phyloP scores from a whole-genome alignment of 2,329 filamentous ascomycete genomes.

The Colletotrichum siamense region DNA sequence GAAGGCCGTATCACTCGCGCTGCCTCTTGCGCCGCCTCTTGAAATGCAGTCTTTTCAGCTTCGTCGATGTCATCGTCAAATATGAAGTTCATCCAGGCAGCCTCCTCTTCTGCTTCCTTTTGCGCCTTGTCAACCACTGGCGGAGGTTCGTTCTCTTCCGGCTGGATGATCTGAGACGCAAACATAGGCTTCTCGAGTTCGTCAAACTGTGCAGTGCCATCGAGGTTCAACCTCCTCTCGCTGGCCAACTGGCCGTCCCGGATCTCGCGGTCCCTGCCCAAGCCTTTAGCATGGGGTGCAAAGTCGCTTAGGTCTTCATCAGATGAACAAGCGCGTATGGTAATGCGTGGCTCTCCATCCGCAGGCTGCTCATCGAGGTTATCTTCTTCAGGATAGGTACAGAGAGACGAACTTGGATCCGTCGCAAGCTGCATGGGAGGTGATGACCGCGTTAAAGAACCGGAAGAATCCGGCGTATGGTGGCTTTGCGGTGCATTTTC shows the following conservation, averaged over 20 bases:
- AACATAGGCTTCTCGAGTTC: not conserved
- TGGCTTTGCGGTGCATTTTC: not conserved
- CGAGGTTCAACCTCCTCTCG: not conserved
- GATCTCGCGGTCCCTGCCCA: not conserved
- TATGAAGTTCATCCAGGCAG: conserved; percentile 17
- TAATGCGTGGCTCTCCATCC: not conserved
- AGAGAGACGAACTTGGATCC: not conserved
- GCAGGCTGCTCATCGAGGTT: not conserved
- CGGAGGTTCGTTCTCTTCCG: not conserved
- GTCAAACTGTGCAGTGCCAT: not conserved
- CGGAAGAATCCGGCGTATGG: not conserved
- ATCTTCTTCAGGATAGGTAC: not conserved
- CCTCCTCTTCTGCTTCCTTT: not conserved
- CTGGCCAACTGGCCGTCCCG: not conserved
- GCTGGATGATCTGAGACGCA: not conserved
- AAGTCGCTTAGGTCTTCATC: not conserved
- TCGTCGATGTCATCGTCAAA: conserved; percentile 2
- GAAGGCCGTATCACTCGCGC: not conserved
- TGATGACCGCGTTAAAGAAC: not conserved
- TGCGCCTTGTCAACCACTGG: not conserved
- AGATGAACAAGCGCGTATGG: not conserved
- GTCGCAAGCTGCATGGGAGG: not conserved
- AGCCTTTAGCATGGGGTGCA: not conserved
- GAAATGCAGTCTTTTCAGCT: not conserved
- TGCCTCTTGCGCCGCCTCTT: conserved; percentile 5